Base-by-base conservation (phyloP, 768 basidiomycete species). In the Austroboletus eburneus region DNA sequence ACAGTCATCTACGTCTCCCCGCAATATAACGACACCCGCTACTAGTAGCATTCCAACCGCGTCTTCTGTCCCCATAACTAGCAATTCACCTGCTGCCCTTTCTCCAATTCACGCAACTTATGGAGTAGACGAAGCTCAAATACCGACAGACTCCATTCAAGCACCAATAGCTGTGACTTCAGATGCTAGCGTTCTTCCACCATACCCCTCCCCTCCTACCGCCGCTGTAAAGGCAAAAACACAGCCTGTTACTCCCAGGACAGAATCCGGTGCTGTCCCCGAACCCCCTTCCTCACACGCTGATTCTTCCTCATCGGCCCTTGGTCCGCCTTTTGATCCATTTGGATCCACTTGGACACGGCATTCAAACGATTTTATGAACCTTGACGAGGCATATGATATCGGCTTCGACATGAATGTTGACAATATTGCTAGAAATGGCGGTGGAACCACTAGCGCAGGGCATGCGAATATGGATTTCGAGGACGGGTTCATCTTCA, bases 201-300 rank as follows among this genome's bases (percentile, higher is more conserved):
- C 59, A 50, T 84, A 83, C 52, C 81, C 82, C 5, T 82, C 82
- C 0, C 81, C 82, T 16, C 78, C 81, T 29, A 77, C 80, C 24
- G 67, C 68, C n/a, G 67, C 68, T 39, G 52, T 51, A 10, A 64
- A 63, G 40, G 22, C 53, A 39, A 34, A 33, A 5, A 7, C 32
- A 24, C 54, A 56, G 30, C 45, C 49, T 18, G 18, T 21, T 21
- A 20, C 23, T n/a, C 35, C 46, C 27, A 42, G 20, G 3, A 21
- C 33, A 23, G 62, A 72, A 12, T 65, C 64, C 22, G 50, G 60
- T 20, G 42, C 56, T 22, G 48, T 61, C 37, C 41, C 46, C n/a
- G 55, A 50, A 18, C 50, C 42, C 9, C 18, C 47, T 24, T 48
- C 52, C 10, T 34, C 53, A 36, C 37, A 60, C 49, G 27, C 51